Evolutionary conservation across 164 flowering plant species (phyloP).

Genomic region (Dillenia suffruticosa): DNA sequence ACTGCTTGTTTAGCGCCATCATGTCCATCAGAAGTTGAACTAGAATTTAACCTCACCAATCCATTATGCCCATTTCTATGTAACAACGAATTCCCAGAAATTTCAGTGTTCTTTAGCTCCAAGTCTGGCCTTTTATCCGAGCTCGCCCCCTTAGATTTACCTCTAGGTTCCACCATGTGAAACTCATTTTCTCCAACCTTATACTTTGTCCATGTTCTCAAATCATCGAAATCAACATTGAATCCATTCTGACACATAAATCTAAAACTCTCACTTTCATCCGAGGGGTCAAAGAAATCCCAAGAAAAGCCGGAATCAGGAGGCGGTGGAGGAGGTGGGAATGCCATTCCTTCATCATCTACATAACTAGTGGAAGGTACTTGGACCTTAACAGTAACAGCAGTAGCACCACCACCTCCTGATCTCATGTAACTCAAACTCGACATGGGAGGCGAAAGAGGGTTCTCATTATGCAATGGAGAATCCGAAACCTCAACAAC

Average conservation of each 20-base stretch:
- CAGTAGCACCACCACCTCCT: constrained; percentile 25
- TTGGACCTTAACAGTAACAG: constrained; percentile 54
- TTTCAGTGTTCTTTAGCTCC: constrained; percentile 12
- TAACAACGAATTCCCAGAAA: constrained; percentile 7
- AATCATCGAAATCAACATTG: constrained; percentile 26
- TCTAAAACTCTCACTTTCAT: constrained; percentile 42
- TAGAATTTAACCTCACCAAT: constrained; percentile 9
- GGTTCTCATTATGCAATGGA: constrained; percentile 44
- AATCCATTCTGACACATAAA: constrained; percentile 31
- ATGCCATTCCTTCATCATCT: constrained; percentile 45
- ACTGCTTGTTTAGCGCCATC: constrained; percentile 7
- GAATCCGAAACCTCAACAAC: constrained; percentile 45
- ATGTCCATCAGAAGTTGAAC: constrained; percentile 15
- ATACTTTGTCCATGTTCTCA: constrained; percentile 24
- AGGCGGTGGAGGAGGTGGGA: constrained; percentile 70
- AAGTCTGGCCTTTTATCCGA: constrained; percentile 13
- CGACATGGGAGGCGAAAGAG: constrained; percentile 36
- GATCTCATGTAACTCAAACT: constrained; percentile 68
- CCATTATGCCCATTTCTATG: constrained; percentile 9
- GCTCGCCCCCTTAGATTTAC: constrained; percentile 16
- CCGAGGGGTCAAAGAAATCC: constrained; percentile 77
- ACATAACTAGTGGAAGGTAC: constrained; percentile 28
- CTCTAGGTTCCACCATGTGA: constrained; percentile 7
- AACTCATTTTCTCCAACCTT: constrained; percentile 18
- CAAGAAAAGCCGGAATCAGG: constrained; percentile 56